Evolutionary conservation across 139 green algal genomes (phyloP), one percentile per base, ranked within the genome.

Genomic region (Picochlorum sp.): DNA sequence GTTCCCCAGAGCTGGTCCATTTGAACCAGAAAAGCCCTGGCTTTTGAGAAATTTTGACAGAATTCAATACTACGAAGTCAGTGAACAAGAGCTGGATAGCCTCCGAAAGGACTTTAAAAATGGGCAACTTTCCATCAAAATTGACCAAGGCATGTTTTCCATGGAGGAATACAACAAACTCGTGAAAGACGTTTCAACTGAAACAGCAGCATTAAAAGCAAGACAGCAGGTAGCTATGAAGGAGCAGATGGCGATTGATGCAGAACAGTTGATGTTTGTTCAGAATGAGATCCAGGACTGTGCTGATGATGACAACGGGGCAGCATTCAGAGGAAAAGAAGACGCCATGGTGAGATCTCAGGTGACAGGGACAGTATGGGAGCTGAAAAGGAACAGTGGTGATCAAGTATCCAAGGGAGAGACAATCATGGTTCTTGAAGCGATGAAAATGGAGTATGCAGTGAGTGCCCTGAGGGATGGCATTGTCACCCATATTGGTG

Each of bases 21-120:
- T 94, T 77, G 70, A 71, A 4, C 54, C 74, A 9, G 51, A 65
- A 49, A 84, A 83, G 57, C 87, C 87, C 15, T 94, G 87, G 87
- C 79, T 94, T 65, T 80, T 94, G 41, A 62, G 82, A 38, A 85
- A 88, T 74, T 94, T 94, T 77, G 87, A 94, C 71, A 85, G 92
- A 80, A 76, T 90, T 7, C 70, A 67, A 8, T 92, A 74, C 67
- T 90, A 74, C 62, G 60, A 85, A 62, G 86, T 94, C 21, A 70
- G 21, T 0, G 86, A 94, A 74, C 62, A 71, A 14, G 86, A 94
- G 78, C 78, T 94, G 47, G 77, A 88, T 59, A n/a, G 41, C 9
- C 45, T 84, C 64, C 63, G 86, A 1, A 73, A 72, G 24, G 65
- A 72, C 28, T 94, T 93, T 54, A 59, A 55, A 1, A 74, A 65